phyloP scores from a whole-genome alignment of 2,329 filamentous ascomycete genomes.

The Periconia macrospinosa region DNA sequence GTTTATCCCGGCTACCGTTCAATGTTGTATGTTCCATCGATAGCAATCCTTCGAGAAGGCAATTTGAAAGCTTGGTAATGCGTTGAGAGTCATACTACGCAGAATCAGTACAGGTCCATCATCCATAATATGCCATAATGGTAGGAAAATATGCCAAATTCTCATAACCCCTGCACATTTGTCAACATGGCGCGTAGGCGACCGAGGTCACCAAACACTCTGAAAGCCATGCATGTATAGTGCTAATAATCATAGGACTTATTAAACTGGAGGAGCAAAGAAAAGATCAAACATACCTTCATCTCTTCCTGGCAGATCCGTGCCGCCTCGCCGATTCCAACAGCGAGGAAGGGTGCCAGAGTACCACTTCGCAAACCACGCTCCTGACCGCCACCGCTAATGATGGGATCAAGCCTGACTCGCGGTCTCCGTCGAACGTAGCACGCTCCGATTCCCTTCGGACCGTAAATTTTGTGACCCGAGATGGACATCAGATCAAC shows the following conservation, averaged over 20 bases:
- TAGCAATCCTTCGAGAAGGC: constrained; percentile 79
- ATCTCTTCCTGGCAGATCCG: constrained; percentile 89
- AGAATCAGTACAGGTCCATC: constrained; percentile 13
- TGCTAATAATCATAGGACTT: constrained; percentile 75
- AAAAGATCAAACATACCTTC: constrained; percentile 64
- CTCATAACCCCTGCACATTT: constrained; percentile 70
- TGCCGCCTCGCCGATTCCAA: constrained; percentile 95
- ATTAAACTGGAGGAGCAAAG: constrained; percentile 13
- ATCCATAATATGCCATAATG: background rate
- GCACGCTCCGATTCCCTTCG: constrained; percentile 95
- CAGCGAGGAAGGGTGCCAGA: constrained; percentile 81
- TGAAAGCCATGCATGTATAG: constrained; percentile 87
- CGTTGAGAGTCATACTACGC: constrained; percentile 86
- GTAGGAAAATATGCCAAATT: background rate
- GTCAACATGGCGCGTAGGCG: constrained; percentile 48
- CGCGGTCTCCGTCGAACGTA: constrained; percentile 90
- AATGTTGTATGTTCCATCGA: constrained; percentile 88
- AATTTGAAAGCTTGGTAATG: constrained; percentile 79
- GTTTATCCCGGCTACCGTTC: constrained; percentile 80
- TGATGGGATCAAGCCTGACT: constrained; percentile 93
- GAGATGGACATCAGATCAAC: constrained; percentile 99
- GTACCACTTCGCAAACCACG: constrained; percentile 93
- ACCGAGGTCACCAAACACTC: constrained; percentile 51
- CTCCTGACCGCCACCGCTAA: constrained; percentile 95
- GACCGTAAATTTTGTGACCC: constrained; percentile 97